Evolutionary conservation across 345 rosid genomes (phyloP).

Genomic region (Lepidium africanum): DNA sequence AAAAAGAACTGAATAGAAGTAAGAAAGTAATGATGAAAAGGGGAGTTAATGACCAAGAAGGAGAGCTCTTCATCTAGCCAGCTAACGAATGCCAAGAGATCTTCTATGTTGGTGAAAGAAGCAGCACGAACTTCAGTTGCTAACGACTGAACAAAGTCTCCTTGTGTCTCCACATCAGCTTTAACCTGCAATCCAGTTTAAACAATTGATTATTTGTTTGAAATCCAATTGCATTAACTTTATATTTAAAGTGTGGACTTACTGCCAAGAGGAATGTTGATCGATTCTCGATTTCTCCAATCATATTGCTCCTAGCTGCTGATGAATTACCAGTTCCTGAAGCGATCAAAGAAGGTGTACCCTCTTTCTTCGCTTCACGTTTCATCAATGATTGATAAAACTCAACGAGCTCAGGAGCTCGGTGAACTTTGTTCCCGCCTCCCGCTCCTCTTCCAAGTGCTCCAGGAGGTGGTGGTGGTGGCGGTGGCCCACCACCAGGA

Average conservation of each 20-base stretch:
- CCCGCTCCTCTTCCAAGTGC: slow-evolving; percentile 70
- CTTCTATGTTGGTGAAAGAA: slow-evolving; percentile 63
- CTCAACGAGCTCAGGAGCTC: slow-evolving; percentile 94
- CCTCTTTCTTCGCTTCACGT: slow-evolving; percentile 91
- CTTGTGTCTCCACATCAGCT: slow-evolving; percentile 99
- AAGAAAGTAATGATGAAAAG: neutral
- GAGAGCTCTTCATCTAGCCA: slow-evolving; percentile 99
- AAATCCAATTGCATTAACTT: neutral
- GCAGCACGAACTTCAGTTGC: slow-evolving; percentile 87
- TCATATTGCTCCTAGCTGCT: slow-evolving; percentile 89
- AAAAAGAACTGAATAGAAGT: neutral
- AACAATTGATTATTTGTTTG: neutral
- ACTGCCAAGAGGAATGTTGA: slow-evolving; percentile 95
- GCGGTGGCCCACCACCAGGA: slow-evolving; percentile 65
- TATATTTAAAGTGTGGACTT: slow-evolving; percentile 9
- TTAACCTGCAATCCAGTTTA: slow-evolving; percentile 52
- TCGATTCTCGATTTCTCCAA: slow-evolving; percentile 89
- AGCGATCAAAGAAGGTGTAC: slow-evolving; percentile 54
- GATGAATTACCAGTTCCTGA: slow-evolving; percentile 55
- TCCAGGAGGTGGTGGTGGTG: slow-evolving; percentile 90
- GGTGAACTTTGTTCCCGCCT: slow-evolving; percentile 73
- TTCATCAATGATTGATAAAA: slow-evolving; percentile 94
- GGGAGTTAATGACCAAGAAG: slow-evolving; percentile 51
- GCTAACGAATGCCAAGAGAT: slow-evolving; percentile 80
- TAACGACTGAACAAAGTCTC: slow-evolving; percentile 91